Base-by-base conservation (phyloP, 306 rosid genomes). In the Lathyrus aphaca region DNA sequence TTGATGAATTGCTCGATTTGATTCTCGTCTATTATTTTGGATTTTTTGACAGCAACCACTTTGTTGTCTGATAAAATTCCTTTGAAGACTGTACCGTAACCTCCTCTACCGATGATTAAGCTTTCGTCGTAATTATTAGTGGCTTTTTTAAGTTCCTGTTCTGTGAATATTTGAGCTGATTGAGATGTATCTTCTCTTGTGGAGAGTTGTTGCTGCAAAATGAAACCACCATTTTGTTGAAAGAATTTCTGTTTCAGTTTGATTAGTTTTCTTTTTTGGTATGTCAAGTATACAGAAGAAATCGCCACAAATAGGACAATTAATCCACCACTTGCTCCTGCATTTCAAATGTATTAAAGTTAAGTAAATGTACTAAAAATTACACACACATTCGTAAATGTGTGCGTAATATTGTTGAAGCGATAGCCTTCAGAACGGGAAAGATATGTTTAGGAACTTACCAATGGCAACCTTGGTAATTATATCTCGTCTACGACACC, bases 1-100 rank as follows among this genome's bases (percentile, higher is more conserved):
- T 84, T 84, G 0, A 84, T 79, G 73, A 84, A 84, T 38, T 84
- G 80, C 27, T 65, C 35, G 0, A 46, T 73, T 64, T 81, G 86
- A 30, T 66, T 72, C 1, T 67, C 74, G 46, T 79, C 76, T 0
- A 46, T 61, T 17, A 79, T 32, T 65, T 62, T 84, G 6, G 84
- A 76, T 23, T 79, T 81, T 48, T 84, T 81, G 15, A 84, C 75
- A 4, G 86, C 86, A 0, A 81, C 71, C 0, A 16, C 13, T 11
- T 3, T 51, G 4, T 66, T 55, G 0, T 79, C 60, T 0, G 18
- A 3, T 15, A 84, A 30, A 9, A 67, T 9, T n/a, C 82, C 83
- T 49, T 64, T 75, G 45, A 71, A 84, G 11, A 78, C 83, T 0
- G 68, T 75, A 4, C 80, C 85, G 3, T 21, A 74, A 1, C 88